Percentiles rank a stretch among this genome's conserved stretches.
These are phyloP conservation scores for Ramalina intermedia DNA, from an alignment of 495 filamentous ascomycete species.

Conservation along the genomic window DNA sequence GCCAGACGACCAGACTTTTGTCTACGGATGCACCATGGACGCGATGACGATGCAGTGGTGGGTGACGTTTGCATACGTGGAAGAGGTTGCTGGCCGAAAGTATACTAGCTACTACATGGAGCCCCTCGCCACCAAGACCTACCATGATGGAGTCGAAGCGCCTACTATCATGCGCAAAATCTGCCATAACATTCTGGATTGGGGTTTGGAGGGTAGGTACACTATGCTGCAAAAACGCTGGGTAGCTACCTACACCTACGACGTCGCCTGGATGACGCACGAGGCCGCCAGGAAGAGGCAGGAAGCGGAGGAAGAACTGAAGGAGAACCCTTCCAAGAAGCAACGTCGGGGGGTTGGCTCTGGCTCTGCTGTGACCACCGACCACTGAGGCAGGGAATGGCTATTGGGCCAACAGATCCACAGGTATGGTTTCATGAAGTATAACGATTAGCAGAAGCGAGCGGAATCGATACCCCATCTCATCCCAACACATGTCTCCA, in stretches of 20 bases:
- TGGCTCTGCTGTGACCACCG: no score
- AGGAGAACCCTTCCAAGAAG: no score
- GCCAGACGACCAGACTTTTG: not conserved
- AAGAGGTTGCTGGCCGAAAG: no score
- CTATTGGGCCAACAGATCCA: no score
- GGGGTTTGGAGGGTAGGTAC: not conserved
- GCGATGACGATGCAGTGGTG: not conserved
- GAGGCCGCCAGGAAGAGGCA: not conserved
- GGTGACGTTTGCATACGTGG: not conserved
- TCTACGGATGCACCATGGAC: not conserved
- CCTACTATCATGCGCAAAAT: not conserved
- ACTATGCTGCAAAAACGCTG: not conserved
- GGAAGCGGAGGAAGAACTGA: not conserved
- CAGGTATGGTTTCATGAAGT: no score
- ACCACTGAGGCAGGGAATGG: no score
- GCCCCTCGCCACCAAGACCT: not conserved
- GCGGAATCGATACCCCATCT: no score
- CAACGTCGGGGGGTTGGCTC: no score
- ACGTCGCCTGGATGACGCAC: not conserved
- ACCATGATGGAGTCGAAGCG: not conserved
- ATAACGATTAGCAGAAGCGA: no score
- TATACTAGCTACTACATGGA: not conserved
- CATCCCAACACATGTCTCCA: no score
- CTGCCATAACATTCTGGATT: not conserved
- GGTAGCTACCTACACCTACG: not conserved